Percentiles rank a stretch among this genome's conserved stretches.
phyloP scores from a whole-genome alignment of 768 basidiomycete species.

The Suillus discolor region DNA sequence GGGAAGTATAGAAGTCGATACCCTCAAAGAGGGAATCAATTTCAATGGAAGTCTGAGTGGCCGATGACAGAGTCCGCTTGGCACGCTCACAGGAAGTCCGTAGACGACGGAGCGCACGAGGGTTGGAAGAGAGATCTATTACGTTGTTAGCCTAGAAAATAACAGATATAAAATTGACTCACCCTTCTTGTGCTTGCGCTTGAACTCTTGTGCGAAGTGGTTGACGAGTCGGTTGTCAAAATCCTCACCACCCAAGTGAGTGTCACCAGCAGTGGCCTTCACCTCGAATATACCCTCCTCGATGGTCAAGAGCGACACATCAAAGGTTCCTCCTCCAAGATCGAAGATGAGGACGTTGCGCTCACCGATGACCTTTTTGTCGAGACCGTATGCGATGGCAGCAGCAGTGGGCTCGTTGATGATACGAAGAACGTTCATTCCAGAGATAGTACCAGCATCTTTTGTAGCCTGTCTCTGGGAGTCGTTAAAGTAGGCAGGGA shows the following conservation, averaged over 20 bases:
- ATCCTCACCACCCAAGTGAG: conserved; percentile 97
- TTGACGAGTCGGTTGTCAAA: conserved; percentile 98
- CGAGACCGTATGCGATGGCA: conserved; percentile 97
- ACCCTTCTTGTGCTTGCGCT: conserved; percentile 97
- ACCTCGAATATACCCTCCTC: conserved; percentile 99
- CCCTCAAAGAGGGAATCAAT: conserved; percentile 98
- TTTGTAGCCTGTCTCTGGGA: conserved; percentile 98
- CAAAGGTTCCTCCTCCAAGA: conserved; percentile 97
- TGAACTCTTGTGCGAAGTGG: conserved; percentile 96
- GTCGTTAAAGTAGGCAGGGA: conserved; percentile 99
- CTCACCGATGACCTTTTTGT: conserved; percentile 89
- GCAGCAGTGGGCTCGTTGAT: conserved; percentile 99
- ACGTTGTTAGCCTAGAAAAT: conserved; percentile 16
- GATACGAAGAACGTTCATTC: conserved; percentile 95
- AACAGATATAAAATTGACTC: conserved; percentile 19
- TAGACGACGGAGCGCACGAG: conserved; percentile 95
- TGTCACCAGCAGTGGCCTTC: conserved; percentile 98
- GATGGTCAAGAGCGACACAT: conserved; percentile 95
- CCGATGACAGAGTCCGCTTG: conserved; percentile 97
- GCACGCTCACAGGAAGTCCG: conserved; percentile 98
- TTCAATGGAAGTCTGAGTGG: conserved; percentile 95
- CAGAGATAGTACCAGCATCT: conserved; percentile 94
- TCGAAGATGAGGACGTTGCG: conserved; percentile 98
- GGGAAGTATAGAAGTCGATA: conserved; percentile 97
- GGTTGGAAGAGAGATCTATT: conserved; percentile 83